A percentile compares a stretch with the other conserved stretches of the same genome.
Conservation (phyloP, 148 eudicot species). For the Arctostaphylos glauca region DNA sequence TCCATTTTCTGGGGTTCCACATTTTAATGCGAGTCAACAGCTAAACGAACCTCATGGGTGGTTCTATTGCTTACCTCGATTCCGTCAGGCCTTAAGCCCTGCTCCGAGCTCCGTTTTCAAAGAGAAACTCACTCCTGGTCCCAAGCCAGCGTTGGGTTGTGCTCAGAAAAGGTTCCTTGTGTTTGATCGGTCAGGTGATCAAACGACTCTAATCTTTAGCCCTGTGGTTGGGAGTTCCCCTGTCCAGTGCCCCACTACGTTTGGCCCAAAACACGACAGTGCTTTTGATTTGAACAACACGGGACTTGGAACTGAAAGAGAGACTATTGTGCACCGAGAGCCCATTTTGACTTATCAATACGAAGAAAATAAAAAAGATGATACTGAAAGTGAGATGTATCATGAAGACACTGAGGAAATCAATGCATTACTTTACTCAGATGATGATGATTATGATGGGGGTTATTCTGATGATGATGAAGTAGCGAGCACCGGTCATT, state of each 20-base stretch:
- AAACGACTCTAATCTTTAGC: constrained; percentile 68
- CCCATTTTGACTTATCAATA: constrained; percentile 38
- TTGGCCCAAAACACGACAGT: constrained; percentile 33
- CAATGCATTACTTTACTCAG: constrained; percentile 80
- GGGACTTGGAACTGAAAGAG: constrained; percentile 23
- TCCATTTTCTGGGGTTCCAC: constrained; percentile 30
- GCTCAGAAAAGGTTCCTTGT: constrained; percentile 73
- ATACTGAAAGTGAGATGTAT: constrained; percentile 48
- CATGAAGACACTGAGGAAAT: constrained; percentile 86
- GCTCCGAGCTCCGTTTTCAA: constrained; percentile 21
- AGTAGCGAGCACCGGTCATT: constrained; percentile 82
- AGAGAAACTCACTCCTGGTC: constrained; percentile 23
- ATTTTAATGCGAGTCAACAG: constrained; percentile 33
- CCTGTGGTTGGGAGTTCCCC: constrained; percentile 41
- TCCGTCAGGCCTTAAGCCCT: constrained; percentile 39
- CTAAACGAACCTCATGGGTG: constrained; percentile 45
- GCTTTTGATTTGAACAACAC: constrained; percentile 17
- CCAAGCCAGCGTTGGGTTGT: constrained; percentile 18
- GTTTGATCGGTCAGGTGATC: constrained; percentile 82
- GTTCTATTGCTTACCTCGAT: constrained; percentile 49
- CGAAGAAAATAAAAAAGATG: constrained; percentile 29
- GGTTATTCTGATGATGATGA: constrained; percentile 61
- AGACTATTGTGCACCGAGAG: constrained; percentile 18
- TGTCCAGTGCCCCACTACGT: constrained; percentile 29
- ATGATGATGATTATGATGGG: constrained; percentile 42